Conservation (phyloP, 2,329 filamentous ascomycete species). For the Alternaria solani region DNA sequence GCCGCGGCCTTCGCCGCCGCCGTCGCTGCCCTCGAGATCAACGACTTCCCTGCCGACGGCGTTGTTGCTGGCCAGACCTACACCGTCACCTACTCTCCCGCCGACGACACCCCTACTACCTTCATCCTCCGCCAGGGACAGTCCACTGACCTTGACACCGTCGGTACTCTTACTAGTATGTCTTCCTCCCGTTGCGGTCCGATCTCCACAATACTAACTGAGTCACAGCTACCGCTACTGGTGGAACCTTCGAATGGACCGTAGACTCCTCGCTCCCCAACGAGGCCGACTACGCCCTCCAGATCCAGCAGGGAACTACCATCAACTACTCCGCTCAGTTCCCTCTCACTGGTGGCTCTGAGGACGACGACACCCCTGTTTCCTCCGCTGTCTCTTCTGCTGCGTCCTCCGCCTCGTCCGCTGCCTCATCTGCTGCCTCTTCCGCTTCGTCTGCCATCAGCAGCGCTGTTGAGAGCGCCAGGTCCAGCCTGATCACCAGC, state of each 20-base stretch:
- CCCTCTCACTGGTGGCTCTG: slow-evolving; percentile 45
- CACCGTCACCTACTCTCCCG: slow-evolving; percentile 59
- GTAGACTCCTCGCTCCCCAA: slow-evolving; percentile 54
- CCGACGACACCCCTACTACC: slow-evolving; percentile 57
- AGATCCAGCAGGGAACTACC: slow-evolving; percentile 62
- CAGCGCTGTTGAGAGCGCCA: slow-evolving; percentile 22
- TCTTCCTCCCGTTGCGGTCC: slow-evolving; percentile 5
- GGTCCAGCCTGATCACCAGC: slow-evolving; percentile 31
- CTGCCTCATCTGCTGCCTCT: slow-evolving; percentile 11
- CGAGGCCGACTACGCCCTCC: slow-evolving; percentile 64
- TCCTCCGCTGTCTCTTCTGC: slow-evolving; percentile 27
- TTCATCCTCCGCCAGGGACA: slow-evolving; percentile 65
- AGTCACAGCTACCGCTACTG: slow-evolving; percentile 51
- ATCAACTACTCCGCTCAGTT: slow-evolving; percentile 66
- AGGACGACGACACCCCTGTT: slow-evolving; percentile 21
- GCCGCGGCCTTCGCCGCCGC: slow-evolving; percentile 48
- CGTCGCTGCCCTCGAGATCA: slow-evolving; percentile 59
- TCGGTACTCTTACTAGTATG: slow-evolving; percentile 60
- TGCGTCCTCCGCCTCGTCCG: slow-evolving; percentile 28
- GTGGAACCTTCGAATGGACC: slow-evolving; percentile 62
- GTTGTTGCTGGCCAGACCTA: slow-evolving; percentile 60
- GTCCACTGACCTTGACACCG: slow-evolving; percentile 59
- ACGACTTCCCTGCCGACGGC: slow-evolving; percentile 56
- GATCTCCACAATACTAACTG: slow-evolving; percentile 20
- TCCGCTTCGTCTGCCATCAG: slow-evolving; percentile 20